Conservation (phyloP, 2,329 filamentous ascomycete species). For the Clonostachys rhizophaga region DNA sequence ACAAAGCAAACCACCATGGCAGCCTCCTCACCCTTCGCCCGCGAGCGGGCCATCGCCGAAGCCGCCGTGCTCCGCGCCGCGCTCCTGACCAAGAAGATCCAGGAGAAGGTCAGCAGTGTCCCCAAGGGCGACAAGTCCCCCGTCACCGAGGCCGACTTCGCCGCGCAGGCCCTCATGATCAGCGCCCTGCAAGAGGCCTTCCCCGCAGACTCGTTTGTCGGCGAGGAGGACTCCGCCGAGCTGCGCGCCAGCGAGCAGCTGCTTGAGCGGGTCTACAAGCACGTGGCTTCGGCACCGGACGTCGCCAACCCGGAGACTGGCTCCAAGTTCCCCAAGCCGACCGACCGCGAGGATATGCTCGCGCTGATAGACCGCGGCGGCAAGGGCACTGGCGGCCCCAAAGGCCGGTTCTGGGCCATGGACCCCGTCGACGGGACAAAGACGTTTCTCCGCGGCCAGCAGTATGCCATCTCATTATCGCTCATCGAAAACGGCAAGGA, state of each 20-base stretch:
- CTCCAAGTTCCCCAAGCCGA: conserved; percentile 26
- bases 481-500: conserved; percentile 53
- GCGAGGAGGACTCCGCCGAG: conserved; percentile 53
- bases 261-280: conserved; percentile 47
- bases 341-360: conserved; percentile 49
- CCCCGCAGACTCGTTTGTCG: conserved; percentile 52
- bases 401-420: conserved; percentile 52
- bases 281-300: conserved; percentile 29
- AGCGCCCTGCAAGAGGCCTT: conserved; percentile 47
- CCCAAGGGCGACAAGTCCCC: conserved; percentile 55
- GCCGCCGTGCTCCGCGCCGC: conserved; percentile 50
- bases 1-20: no score
- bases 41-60: conserved; percentile 25
- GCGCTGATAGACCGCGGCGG: conserved; percentile 56
- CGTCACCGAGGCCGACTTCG: conserved; percentile 61
- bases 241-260: conserved; percentile 43
- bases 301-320: conserved; percentile 5
- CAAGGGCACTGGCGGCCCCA: conserved; percentile 23
- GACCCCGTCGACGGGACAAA: conserved; percentile 63
- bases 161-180: conserved; percentile 58
- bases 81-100: conserved; percentile 46
- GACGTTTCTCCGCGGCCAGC: conserved; percentile 54
- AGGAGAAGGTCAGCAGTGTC: conserved; percentile 37
- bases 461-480: conserved; percentile 58
- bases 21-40: conserved; percentile 9